phyloP scores from a whole-genome alignment of 2,329 filamentous ascomycete species.

The Pseudopyrenochaeta lycopersici region DNA sequence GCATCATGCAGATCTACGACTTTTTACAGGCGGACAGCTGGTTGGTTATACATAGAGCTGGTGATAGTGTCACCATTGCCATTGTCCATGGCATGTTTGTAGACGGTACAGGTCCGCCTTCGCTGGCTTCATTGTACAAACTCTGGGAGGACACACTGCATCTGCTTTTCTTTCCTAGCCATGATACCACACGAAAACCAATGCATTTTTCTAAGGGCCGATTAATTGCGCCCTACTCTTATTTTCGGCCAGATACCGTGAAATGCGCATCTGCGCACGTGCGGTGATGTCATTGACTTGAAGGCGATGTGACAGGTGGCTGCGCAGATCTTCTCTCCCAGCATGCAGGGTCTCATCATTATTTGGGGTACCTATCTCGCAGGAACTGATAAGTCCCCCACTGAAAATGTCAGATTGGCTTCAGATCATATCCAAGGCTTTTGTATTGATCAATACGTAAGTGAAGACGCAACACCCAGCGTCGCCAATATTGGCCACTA shows the following conservation, averaged over 20 bases:
- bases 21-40: slow-evolving; percentile 11
- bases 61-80: slow-evolving; percentile 11
- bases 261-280: slow-evolving; percentile 3
- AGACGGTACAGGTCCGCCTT: slow-evolving; percentile 25
- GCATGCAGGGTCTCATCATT: slow-evolving; percentile 12
- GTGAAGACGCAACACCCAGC: no score
- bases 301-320: slow-evolving; percentile 2
- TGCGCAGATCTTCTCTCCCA: slow-evolving; percentile 11
- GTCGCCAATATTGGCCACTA: no score
- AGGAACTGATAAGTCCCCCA: no score
- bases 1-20: neutral
- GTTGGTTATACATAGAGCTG: slow-evolving; percentile 8
- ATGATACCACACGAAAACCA: slow-evolving; percentile 44
- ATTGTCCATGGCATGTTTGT: slow-evolving; percentile 8
- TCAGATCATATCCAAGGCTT: neutral
- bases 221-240: no score
- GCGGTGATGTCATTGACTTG: slow-evolving; percentile 34
- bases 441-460: no score
- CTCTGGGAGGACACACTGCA: slow-evolving; percentile 2
- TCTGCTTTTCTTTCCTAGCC: slow-evolving; percentile 16
- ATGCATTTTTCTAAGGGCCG: slow-evolving; percentile 15
- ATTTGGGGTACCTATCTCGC: no score
- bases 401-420: neutral
- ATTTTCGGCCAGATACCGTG: neutral
- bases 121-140: slow-evolving; percentile 24